Conservation (phyloP, 2,329 filamentous ascomycete genomes). For the Ploettnerulaceae sp. region DNA sequence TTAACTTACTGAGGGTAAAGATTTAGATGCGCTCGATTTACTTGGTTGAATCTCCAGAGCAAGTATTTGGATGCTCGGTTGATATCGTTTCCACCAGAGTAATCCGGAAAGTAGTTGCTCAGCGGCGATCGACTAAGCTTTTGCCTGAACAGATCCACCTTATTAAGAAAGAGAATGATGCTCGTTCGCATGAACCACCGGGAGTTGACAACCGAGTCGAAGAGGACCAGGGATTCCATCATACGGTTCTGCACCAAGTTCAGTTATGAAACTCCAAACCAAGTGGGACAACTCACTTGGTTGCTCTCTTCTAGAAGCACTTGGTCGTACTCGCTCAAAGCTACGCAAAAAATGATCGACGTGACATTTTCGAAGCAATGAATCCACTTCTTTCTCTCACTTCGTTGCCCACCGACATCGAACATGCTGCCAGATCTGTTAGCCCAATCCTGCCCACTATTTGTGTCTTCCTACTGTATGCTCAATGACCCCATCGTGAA, state of each 20-base stretch:
- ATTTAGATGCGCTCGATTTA: conserved; percentile 92
- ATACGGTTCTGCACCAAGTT: conserved; percentile 75
- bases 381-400: conserved; percentile 99
- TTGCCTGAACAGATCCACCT: conserved; percentile 95
- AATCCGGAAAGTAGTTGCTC: conserved; percentile 95
- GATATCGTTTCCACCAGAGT: conserved; percentile 94
- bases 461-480: conserved; percentile 74
- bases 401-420: conserved; percentile 93
- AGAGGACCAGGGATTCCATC: conserved; percentile 96
- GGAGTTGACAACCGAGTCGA: conserved; percentile 98
- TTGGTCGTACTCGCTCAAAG: conserved; percentile 96
- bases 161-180: conserved; percentile 98
- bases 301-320: conserved; percentile 95
- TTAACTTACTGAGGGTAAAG: conserved; percentile 88
- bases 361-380: conserved; percentile 99
- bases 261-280: background rate
- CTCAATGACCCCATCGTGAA: conserved; percentile 98
- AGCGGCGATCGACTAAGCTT: conserved; percentile 87
- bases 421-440: conserved; percentile 73
- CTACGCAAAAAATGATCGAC: conserved; percentile 98
- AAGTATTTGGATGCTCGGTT: conserved; percentile 98
- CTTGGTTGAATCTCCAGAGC: conserved; percentile 97
- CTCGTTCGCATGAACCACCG: conserved; percentile 99
- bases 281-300: conserved; percentile 58
- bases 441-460: conserved; percentile 16